Evolutionary conservation across 768 basidiomycete genomes (phyloP).

Genomic region (Termitomyces sp.): DNA sequence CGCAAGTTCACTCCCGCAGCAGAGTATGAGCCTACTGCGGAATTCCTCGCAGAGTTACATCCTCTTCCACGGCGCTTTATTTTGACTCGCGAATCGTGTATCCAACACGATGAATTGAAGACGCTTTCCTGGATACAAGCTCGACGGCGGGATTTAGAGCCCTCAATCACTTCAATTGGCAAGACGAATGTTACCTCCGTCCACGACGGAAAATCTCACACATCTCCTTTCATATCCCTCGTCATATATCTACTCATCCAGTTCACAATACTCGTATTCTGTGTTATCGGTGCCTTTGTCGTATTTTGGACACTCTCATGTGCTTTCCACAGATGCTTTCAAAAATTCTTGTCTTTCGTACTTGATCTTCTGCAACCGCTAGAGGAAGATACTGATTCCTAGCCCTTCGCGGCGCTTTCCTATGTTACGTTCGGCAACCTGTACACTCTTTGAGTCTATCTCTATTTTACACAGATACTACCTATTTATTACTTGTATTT

Average conservation of each 20-base stretch:
- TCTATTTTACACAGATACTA: background rate
- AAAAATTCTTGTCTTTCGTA: background rate
- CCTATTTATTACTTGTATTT: background rate
- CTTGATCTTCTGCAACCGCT: background rate
- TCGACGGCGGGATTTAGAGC: background rate
- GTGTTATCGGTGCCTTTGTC: background rate
- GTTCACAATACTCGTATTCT: conserved; percentile 3
- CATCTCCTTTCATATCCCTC: background rate
- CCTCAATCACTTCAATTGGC: background rate
- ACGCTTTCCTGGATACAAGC: background rate
- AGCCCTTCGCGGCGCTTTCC: background rate
- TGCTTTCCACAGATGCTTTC: background rate
- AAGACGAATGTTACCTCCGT: background rate
- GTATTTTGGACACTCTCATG: background rate
- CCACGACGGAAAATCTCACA: background rate
- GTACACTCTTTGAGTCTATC: background rate
- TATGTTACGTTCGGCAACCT: background rate
- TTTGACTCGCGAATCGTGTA: background rate
- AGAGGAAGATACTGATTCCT: background rate
- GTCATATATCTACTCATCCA: conserved; percentile 9
- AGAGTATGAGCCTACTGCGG: background rate
- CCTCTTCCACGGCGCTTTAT: background rate
- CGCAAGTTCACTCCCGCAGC: conserved; percentile 5
- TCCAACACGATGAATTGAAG: conserved; percentile 11
- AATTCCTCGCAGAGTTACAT: conserved; percentile 1